phyloP scores from a whole-genome alignment of 208 protist species.

The Wallacemonas sp. region DNA sequence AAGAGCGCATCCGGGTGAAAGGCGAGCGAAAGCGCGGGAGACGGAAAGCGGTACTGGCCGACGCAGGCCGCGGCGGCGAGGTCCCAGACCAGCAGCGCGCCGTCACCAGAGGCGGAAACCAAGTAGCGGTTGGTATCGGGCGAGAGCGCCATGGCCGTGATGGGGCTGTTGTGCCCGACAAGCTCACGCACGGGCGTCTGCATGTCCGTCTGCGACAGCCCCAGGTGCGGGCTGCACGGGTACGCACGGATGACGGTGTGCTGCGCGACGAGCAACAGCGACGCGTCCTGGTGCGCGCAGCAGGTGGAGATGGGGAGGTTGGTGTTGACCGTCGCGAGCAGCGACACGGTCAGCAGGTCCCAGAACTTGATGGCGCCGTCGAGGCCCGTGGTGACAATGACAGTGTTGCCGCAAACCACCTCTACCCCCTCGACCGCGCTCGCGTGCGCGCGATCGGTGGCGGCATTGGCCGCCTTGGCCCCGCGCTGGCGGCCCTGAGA shows the following conservation, averaged over 20 bases:
- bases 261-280: conserved; percentile 77
- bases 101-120: conserved; percentile 71
- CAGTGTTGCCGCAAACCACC: conserved; percentile 72
- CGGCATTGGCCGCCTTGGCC: background rate
- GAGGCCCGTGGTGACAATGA: conserved; percentile 73
- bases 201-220: conserved; percentile 32
- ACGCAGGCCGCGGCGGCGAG: conserved; percentile 82
- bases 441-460: conserved; percentile 43
- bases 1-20: conserved; percentile 90
- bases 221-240: conserved; percentile 72
- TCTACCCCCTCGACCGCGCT: conserved; percentile 79
- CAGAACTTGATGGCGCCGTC: conserved; percentile 83
- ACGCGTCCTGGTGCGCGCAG: conserved; percentile 71
- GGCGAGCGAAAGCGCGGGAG: conserved; percentile 72
- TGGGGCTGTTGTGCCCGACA: conserved; percentile 76
- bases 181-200: conserved; percentile 70
- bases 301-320: conserved; percentile 64
- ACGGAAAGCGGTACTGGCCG: conserved; percentile 76
- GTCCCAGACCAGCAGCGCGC: conserved; percentile 83
- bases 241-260: conserved; percentile 77
- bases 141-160: conserved; percentile 78
- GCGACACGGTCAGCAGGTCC: conserved; percentile 48
- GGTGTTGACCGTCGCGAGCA: conserved; percentile 44
- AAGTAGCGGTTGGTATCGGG: conserved; percentile 79
- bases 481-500: conserved; percentile 18